Evolutionary conservation across 1,284 basidiomycete species (phyloP).

Genomic region (Irpex sp.): DNA sequence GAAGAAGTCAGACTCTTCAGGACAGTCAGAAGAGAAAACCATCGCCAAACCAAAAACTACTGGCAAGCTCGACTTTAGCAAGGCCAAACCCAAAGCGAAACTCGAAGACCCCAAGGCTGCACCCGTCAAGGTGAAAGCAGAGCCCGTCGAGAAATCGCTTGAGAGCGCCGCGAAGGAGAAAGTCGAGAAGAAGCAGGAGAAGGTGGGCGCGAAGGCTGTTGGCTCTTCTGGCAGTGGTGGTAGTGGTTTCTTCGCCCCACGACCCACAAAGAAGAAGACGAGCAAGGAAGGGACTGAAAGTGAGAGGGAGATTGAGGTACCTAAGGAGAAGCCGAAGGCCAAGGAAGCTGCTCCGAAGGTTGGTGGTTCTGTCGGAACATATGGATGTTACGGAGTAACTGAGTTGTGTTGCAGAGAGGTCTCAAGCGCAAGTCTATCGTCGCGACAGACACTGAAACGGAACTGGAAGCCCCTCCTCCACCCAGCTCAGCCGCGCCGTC

Average conservation of each 20-base stretch:
- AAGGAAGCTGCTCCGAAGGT: constrained; percentile 4
- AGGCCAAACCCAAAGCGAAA: constrained; percentile 34
- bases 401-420: constrained; percentile 38
- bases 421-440: constrained; percentile 51
- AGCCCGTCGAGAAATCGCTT: constrained; percentile 10
- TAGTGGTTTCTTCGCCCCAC: not conserved
- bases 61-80: constrained; percentile 63
- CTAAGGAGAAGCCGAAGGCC: constrained; percentile 1
- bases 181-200: constrained; percentile 14
- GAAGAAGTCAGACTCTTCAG: constrained; percentile 17
- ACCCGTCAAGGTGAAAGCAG: constrained; percentile 32
- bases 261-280: not conserved
- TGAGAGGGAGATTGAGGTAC: not conserved
- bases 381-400: too few relatives aligned
- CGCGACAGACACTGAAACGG: constrained; percentile 18
- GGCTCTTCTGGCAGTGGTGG: not conserved
- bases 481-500: constrained; percentile 10
- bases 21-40: constrained; percentile 20
- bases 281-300: too few relatives aligned
- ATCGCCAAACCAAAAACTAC: constrained; percentile 40
- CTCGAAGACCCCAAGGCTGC: not conserved
- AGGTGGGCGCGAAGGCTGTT: constrained; percentile 13
- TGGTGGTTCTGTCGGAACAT: not conserved
- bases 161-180: constrained; percentile 10
- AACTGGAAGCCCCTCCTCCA: constrained; percentile 10